Base-by-base conservation (phyloP, 2,329 filamentous ascomycete species). In the Penicillium freii region DNA sequence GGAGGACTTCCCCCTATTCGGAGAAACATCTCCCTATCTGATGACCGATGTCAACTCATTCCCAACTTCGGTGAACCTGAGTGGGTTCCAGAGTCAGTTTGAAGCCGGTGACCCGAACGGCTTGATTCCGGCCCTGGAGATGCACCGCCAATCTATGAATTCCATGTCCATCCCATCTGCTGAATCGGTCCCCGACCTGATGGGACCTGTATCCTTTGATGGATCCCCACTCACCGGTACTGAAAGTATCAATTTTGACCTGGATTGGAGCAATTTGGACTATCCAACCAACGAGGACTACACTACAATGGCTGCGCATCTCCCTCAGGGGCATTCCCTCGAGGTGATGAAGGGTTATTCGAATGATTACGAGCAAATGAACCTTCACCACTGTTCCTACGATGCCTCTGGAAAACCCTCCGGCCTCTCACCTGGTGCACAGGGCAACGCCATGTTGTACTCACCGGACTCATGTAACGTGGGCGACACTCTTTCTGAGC, bases 361-460 rank as follows among this genome's bases (percentile, higher is more conserved):
- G 29, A 54, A 56, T 21, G 64, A 64, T 42, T 60, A 57, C 31
- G 59, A 55, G 5, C 60, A 64, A 23, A 63, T 62, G 40, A 44
- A 57, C 5, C 43, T 51, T 40, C 59, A 61, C 27, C 57, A 62
- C 29, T 51, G 25, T 31, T 42, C 61, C 25, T 56, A 60, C 15
- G 58, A 55, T 17, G 49, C 56, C 15, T 54, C 58, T 3, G 29
- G 34, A 21, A 66, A 66, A 34, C 45, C 64, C 29, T 43, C 63
- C 6, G 66, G 62, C 34, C 58, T 72, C 11, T 69, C 69, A 5
- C 66, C 68, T 5, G 58, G 58, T 10, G 68, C 64, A 1, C 69
- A 70, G 54, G 67, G 63, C 9, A 67, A 69, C 31, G 36, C 68
- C 10, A 70, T 69, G 67, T 61, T 73, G 13, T 72, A 68, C 49